Percentiles rank a stretch among this genome's conserved stretches.
These are phyloP conservation scores for Rhizopus delemar DNA, from an alignment of 371 early-diverging fungal genomes.

Conservation along the genomic window DNA sequence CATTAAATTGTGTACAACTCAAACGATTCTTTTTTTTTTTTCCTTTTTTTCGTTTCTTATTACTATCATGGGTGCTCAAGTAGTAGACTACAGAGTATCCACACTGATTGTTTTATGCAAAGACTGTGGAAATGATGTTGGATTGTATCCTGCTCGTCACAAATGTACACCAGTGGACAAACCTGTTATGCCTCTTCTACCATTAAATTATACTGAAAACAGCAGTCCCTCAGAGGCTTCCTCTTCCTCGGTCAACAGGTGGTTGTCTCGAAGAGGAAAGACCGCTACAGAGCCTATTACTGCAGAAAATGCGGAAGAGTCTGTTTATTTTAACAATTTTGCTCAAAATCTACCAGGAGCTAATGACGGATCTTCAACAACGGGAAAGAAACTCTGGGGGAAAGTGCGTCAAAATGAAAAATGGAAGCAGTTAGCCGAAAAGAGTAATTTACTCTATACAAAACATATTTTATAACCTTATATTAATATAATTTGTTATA, in stretches of 20 bases:
- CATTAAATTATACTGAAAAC: constrained; percentile 30
- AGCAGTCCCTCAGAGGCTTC: constrained; percentile 9
- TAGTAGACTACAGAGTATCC: constrained; percentile 68
- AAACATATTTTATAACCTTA: too few relatives aligned
- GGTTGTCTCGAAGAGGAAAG: constrained; percentile 24
- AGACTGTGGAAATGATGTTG: constrained; percentile 72
- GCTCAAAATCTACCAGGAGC: constrained; percentile 38
- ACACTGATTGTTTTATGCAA: constrained; percentile 64
- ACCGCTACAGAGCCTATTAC: neutral
- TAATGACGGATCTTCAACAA: constrained; percentile 2
- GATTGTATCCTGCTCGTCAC: constrained; percentile 68
- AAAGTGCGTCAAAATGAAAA: constrained; percentile 52
- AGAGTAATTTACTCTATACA: constrained; percentile 21
- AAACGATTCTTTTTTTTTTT: constrained; percentile 4
- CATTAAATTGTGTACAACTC: constrained; percentile 5
- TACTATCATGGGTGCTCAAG: constrained; percentile 43
- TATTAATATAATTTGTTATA: neutral
- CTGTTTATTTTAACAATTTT: constrained; percentile 49
- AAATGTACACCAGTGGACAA: constrained; percentile 54
- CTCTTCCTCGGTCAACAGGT: constrained; percentile 8
- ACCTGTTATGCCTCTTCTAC: constrained; percentile 40
- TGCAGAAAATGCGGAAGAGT: constrained; percentile 34
- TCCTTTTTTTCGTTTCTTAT: constrained; percentile 12
- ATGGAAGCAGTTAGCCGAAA: constrained; percentile 47
- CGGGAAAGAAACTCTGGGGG: constrained; percentile 50